Evolutionary conservation across 179 eudicot species (phyloP), one percentile per base, ranked within the genome.

Genomic region (Beta macrorhiza): DNA sequence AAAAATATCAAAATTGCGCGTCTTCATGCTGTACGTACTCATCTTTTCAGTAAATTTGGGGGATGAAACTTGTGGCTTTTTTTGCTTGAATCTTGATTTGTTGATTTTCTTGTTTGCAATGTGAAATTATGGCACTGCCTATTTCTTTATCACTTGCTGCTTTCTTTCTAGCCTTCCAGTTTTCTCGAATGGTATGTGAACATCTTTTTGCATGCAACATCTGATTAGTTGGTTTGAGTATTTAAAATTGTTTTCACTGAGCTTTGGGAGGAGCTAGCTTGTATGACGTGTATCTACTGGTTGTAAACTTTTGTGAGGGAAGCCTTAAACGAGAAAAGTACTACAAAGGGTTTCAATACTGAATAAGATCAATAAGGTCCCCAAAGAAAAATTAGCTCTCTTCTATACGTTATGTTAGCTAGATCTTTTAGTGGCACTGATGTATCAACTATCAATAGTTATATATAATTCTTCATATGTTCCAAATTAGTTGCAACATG

Each of bases 1-100:
- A 90, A 92, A 85, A 96, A 96, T 82, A 89, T 96, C 86, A 90
- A 88, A 82, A 91, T 96, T 83, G 99, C 99, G 51, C 90, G 90
- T 69, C 88, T 94, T 83, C 99, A 96, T 87, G 96, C 96, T 80
- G 99, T 96, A 92, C 80, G 92, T 78, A 59, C 70, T 67, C 51
- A 16, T 69, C 65, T 22, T 79, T 79, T 71, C 79, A 19, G 44
- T 70, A 17, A 12, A 17, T 8, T 58, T 58, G 44, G 80, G 55
- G 61, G 15, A 67, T 78, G 53, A 53, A 69, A 29, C 12, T 52
- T 64, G 12, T n/a, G 58, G 25, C 8, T 65, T 37, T 32, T 62
- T 72, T 58, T 63, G 20, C 61, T 72, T 29, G 78, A 53, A 5
- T 45, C 10, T 81, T 67, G 67, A n/a, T 13, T 42, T 45, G 5